Percentiles rank a stretch among this genome's conserved stretches.
These are phyloP conservation scores for Lactifluus subvellereus DNA, from an alignment of 768 basidiomycete species.

Conservation along the genomic window DNA sequence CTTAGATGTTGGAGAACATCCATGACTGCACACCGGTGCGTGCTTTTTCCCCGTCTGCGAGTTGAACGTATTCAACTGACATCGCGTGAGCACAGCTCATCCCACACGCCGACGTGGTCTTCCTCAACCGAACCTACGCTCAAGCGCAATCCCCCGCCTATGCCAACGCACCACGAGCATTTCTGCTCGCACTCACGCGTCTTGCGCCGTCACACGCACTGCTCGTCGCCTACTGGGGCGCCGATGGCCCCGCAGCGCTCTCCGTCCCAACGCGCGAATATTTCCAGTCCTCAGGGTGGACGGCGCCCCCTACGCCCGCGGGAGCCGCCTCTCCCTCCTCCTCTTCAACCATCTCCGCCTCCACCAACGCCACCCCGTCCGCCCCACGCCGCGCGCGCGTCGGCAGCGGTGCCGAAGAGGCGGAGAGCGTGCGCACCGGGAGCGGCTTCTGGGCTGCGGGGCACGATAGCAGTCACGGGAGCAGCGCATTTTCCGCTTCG, in stretches of 20 bases:
- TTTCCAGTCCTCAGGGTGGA: slow-evolving; percentile 81
- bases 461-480: slow-evolving; percentile 43
- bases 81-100: slow-evolving; percentile 49
- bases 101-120: slow-evolving; percentile 78
- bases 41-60: slow-evolving; percentile 20
- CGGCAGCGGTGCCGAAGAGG: slow-evolving; percentile 26
- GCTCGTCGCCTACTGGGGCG: slow-evolving; percentile 77
- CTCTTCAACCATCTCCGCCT: slow-evolving; percentile 20
- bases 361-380: slow-evolving; percentile 2
- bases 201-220: slow-evolving; percentile 68
- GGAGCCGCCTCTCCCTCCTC: slow-evolving; percentile 25
- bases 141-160: slow-evolving; percentile 54
- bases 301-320: slow-evolving; percentile 40
- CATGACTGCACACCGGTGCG: slow-evolving; percentile 66
- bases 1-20: slow-evolving; percentile 65
- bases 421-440: slow-evolving; percentile 52
- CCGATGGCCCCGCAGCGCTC: slow-evolving; percentile 72
- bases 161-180: slow-evolving; percentile 63
- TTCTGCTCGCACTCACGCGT: slow-evolving; percentile 65
- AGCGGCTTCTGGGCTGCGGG: slow-evolving; percentile 75
- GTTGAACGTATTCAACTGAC: not conserved
- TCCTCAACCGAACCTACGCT: slow-evolving; percentile 68
- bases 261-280: slow-evolving; percentile 81
- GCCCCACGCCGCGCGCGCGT: not conserved
- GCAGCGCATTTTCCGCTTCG: slow-evolving; percentile 44